These are phyloP conservation scores for Dictyostelium firmibasis DNA, from an alignment of 78 protist species.

Conservation along the genomic window DNA sequence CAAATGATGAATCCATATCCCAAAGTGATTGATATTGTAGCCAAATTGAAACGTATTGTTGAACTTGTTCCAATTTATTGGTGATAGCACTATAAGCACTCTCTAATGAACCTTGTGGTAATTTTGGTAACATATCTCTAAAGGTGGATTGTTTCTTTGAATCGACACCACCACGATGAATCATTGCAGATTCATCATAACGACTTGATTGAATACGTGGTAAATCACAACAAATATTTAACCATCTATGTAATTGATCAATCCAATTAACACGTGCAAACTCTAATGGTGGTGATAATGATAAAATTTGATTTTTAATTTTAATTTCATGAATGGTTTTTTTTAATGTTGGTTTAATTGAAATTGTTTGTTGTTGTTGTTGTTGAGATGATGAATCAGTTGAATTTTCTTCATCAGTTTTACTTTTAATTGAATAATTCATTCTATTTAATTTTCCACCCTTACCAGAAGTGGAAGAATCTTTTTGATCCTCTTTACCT, in stretches of 20 bases:
- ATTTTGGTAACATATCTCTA: conserved; percentile 71
- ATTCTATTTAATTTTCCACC: conserved; percentile 19
- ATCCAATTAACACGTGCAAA: conserved; percentile 85
- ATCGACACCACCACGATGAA: background rate
- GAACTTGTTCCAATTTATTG: conserved; percentile 46
- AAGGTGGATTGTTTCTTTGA: conserved; percentile 42
- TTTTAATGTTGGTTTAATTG: conserved; percentile 56
- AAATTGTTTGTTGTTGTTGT: background rate
- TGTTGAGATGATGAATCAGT: background rate
- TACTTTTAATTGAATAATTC: conserved; percentile 31
- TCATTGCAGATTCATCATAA: conserved; percentile 29
- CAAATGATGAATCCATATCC: conserved; percentile 89
- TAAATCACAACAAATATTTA: conserved; percentile 75
- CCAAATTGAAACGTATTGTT: conserved; percentile 88
- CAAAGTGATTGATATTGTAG: conserved; percentile 96
- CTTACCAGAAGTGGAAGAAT: background rate
- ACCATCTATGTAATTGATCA: conserved; percentile 76
- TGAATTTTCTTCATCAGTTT: background rate
- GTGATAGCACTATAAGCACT: conserved; percentile 83
- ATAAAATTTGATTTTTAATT: conserved; percentile 86
- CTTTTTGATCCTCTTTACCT: conserved; percentile 14
- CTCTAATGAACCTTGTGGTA: conserved; percentile 64
- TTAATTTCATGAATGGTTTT: conserved; percentile 81
- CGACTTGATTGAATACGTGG: conserved; percentile 82
- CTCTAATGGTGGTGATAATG: conserved; percentile 92